Percentiles rank a stretch among this genome's conserved stretches.
Evolutionary conservation across 352 stramenopile genomes (phyloP).

Genomic region (Ophiocytium majus): DNA sequence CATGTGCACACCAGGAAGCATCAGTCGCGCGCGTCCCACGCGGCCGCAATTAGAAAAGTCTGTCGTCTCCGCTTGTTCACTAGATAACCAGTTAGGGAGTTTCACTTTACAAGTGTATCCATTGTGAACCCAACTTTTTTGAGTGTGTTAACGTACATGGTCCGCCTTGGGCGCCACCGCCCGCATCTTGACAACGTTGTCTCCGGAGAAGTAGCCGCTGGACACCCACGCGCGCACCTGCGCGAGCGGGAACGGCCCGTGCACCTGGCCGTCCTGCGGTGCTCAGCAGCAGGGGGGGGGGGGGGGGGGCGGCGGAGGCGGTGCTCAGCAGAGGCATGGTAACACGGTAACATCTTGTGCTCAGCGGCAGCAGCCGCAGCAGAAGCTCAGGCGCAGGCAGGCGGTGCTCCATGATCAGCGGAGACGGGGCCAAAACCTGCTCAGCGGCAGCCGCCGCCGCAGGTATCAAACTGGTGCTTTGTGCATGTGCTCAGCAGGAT

Average conservation of each 20-base stretch:
- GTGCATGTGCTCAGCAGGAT: no score
- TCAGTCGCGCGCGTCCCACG: not conserved
- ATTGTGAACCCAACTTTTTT: not conserved
- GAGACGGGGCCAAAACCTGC: no score
- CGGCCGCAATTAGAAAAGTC: not conserved
- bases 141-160: not conserved
- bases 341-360: no score
- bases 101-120: not conserved
- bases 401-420: no score
- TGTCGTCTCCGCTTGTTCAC: not conserved
- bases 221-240: slow-evolving; percentile 15
- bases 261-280: slow-evolving; percentile 15
- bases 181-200: slow-evolving; percentile 25
- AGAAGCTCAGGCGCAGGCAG: no score
- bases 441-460: no score
- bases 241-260: not conserved
- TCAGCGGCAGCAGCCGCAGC: no score
- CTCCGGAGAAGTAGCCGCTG: slow-evolving; percentile 21
- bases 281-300: no score
- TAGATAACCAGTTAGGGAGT: not conserved
- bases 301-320: no score
- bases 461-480: no score
- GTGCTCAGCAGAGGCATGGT: no score
- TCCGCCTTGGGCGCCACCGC: not conserved
- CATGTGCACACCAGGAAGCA: not conserved